phyloP scores from a whole-genome alignment of 768 basidiomycete genomes.

The Lactarius sanguifluus region DNA sequence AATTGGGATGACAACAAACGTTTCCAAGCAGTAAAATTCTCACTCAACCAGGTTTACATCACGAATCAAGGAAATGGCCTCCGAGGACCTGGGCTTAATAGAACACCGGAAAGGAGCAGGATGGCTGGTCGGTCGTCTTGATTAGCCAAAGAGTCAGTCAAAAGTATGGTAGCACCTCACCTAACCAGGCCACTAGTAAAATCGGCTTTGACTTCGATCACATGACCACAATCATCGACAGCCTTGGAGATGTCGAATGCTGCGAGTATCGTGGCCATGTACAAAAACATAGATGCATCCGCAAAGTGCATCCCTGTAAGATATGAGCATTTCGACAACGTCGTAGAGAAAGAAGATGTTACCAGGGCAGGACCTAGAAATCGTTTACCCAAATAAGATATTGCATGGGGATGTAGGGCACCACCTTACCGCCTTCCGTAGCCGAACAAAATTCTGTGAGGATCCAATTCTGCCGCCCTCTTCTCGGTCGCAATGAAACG shows the following conservation, averaged over 20 bases:
- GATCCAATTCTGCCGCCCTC: slow-evolving; percentile 29
- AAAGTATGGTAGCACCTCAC: slow-evolving; percentile 23
- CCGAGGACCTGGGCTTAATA: slow-evolving; percentile 34
- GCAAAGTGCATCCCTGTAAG: slow-evolving; percentile 30
- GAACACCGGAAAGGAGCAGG: slow-evolving; percentile 4
- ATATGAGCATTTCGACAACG: background rate
- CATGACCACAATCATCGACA: slow-evolving; percentile 32
- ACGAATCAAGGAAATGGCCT: slow-evolving; percentile 32
- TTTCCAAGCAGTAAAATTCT: background rate
- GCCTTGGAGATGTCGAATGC: slow-evolving; percentile 34
- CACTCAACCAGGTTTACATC: background rate
- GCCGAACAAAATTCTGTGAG: slow-evolving; percentile 63
- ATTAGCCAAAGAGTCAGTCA: background rate
- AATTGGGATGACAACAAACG: background rate
- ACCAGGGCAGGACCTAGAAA: slow-evolving; percentile 5
- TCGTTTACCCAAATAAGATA: background rate
- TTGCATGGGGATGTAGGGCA: background rate
- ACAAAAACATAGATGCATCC: slow-evolving; percentile 35
- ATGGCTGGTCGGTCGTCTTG: background rate
- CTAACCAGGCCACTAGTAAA: slow-evolving; percentile 34
- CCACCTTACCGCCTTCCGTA: slow-evolving; percentile 60
- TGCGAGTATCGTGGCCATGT: slow-evolving; percentile 36
- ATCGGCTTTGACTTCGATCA: slow-evolving; percentile 31
- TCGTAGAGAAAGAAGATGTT: background rate
- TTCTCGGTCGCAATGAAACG: slow-evolving; percentile 31